Conservation (phyloP, 805 yeast species). For the Wickerhamiella brachini region DNA sequence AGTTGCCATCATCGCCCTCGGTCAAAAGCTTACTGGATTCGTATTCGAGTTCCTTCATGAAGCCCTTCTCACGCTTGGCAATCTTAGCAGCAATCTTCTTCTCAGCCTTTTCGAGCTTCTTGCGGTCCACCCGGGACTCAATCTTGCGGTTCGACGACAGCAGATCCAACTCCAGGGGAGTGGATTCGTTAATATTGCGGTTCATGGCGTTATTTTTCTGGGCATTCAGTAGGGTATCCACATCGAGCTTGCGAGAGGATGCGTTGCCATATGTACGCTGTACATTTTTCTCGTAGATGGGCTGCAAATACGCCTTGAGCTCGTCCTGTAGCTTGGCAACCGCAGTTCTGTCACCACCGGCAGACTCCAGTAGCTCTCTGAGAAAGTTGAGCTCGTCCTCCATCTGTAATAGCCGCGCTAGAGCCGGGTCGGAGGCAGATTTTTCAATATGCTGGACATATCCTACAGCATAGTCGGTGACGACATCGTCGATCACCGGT, state of each 20-base stretch:
- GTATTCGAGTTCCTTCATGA: conserved; percentile 23
- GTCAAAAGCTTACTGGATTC: conserved; percentile 80
- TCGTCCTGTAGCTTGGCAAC: conserved; percentile 40
- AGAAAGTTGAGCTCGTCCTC: conserved; percentile 56
- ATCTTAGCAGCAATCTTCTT: conserved; percentile 94
- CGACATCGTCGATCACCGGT: conserved; percentile 74
- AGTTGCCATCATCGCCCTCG: conserved; percentile 52
- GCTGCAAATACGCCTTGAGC: conserved; percentile 35
- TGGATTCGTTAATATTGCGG: conserved; percentile 36
- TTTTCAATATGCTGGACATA: conserved; percentile 68
- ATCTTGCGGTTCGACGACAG: conserved; percentile 74
- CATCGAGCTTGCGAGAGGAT: conserved; percentile 73
- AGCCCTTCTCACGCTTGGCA: conserved; percentile 49
- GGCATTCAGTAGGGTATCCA: conserved; percentile 49
- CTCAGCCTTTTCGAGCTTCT: conserved; percentile 94
- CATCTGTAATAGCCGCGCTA: conserved; percentile 57
- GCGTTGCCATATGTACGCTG: conserved; percentile 44
- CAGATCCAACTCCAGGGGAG: conserved; percentile 58
- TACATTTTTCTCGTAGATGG: conserved; percentile 34
- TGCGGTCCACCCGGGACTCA: conserved; percentile 90
- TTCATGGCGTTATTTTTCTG: conserved; percentile 61
- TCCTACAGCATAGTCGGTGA: conserved; percentile 84
- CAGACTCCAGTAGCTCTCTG: conserved; percentile 50
- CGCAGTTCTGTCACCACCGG: conserved; percentile 61
- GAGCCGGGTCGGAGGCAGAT: conserved; percentile 69